Evolutionary conservation across 73 alveolate species (phyloP), one percentile per base, ranked within the genome.

Genomic region (Vitrella brassicaformis): DNA sequence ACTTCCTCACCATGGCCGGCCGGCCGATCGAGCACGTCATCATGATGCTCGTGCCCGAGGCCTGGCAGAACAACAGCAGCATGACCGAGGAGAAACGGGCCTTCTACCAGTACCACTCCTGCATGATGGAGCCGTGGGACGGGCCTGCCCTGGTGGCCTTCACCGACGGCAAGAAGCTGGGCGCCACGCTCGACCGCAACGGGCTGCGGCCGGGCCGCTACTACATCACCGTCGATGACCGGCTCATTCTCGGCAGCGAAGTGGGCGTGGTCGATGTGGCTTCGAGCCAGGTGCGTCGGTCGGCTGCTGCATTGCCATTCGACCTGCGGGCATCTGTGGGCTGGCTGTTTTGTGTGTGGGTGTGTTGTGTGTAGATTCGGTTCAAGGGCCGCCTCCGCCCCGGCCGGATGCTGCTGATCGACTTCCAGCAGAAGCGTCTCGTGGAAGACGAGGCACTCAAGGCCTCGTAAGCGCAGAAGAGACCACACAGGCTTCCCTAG

Each of bases 191-290:
- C 75, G 74, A 28, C 72, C 68, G 82, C 30, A 75, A 75, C 30
- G 82, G 82, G 45, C 66, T 75, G 47, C 75, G 82, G 0, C 82
- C 82, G n/a, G 82, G 82, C 19, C 82, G 82, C 22, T 75, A 67
- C 31, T 75, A 67, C 75, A 75, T 75, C 75, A 75, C 82, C 70
- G 67, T 31, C 70, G 81, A 4, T 25, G 68, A 75, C 56, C 82
- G 82, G 32, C 64, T 75, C 31, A 75, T 75, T 29, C 28, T 75
- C 31, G 82, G 75, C 70, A 67, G 75, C 0, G 82, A 75, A 64
- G 82, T 75, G 25, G 82, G 82, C 0, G 82, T 75, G 39, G 82
- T 75, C 70, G 82, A 75, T n/a, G 75, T 75, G n/a, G 71, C 39
- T 0, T 75, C 67, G 56, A 14, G 14, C 22, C 4, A 14, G 56